Evolutionary conservation across 2,329 filamentous ascomycete species (phyloP).

Genomic region (Rutstroemia sp.): DNA sequence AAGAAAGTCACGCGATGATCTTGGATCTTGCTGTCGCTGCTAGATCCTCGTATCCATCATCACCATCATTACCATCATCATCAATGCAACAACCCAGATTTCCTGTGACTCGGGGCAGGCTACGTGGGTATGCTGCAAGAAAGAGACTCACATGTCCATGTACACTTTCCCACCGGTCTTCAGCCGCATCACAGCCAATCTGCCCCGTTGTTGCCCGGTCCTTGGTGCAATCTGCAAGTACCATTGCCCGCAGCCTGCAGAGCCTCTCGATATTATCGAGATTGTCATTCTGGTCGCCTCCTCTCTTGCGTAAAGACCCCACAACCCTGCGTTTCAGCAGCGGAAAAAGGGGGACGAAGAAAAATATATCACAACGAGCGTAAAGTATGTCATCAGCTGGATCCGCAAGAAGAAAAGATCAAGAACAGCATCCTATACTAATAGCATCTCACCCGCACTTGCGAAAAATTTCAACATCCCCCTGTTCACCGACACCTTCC

Average conservation of each 20-base stretch:
- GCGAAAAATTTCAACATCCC: background rate
- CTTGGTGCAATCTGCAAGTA: background rate
- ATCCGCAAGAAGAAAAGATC: background rate
- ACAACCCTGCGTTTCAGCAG: background rate
- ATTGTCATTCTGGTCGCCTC: background rate
- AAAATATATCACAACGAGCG: background rate
- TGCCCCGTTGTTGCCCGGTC: background rate
- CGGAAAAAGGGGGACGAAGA: background rate
- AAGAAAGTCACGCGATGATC: too few species aligned
- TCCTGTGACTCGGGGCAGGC: too few species aligned
- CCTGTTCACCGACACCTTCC: slow-evolving; percentile 5
- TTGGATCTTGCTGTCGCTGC: too few species aligned
- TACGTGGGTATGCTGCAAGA: too few species aligned
- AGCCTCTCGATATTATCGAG: background rate
- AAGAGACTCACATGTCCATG: too few species aligned
- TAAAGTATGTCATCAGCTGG: background rate
- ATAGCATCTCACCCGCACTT: background rate
- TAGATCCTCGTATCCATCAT: too few species aligned
- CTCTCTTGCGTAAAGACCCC: background rate
- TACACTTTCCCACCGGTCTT: too few species aligned
- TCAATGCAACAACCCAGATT: too few species aligned
- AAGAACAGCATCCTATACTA: background rate
- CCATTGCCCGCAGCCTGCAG: background rate
- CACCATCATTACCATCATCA: too few species aligned
- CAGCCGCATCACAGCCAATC: too few species aligned